A percentile compares a stretch with the other conserved stretches of the same genome.
Conservation (phyloP, 2,329 filamentous ascomycete genomes). For the Phyllosticta paracitricarpa region DNA sequence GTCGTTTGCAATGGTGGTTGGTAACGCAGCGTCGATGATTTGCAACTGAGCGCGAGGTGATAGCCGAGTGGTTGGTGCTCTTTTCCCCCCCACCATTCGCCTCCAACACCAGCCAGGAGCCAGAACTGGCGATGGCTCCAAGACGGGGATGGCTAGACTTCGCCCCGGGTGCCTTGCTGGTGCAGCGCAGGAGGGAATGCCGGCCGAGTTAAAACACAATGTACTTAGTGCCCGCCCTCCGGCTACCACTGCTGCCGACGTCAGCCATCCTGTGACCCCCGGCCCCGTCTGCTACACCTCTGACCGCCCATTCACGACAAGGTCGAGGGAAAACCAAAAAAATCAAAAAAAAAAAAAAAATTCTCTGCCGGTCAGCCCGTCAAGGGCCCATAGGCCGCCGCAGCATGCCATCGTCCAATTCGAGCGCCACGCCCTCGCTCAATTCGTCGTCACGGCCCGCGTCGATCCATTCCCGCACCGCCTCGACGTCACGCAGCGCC, state of each 20-base stretch:
- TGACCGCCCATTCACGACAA: neutral
- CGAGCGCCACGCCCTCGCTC: slow-evolving; percentile 13
- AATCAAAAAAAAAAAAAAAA: neutral
- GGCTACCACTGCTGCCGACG: neutral
- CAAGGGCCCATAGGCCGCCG: slow-evolving; percentile 6
- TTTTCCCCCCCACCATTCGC: neutral
- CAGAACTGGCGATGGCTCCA: neutral
- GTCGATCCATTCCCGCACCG: slow-evolving; percentile 17
- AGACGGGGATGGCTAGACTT: neutral
- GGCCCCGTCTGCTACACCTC: neutral
- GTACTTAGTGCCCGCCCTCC: neutral
- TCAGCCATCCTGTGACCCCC: neutral
- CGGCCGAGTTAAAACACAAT: neutral
- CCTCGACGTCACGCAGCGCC: slow-evolving; percentile 21
- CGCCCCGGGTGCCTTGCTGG: neutral
- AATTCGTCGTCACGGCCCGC: slow-evolving; percentile 12
- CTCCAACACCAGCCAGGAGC: neutral
- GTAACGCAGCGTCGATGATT: no score
- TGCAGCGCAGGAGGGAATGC: neutral
- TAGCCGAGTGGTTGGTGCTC: neutral
- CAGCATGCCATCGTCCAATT: slow-evolving; percentile 18
- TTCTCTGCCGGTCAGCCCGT: neutral
- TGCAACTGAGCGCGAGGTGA: no score
- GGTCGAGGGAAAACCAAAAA: neutral
- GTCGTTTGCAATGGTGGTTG: neutral